Base-by-base conservation (phyloP, 2,329 filamentous ascomycete genomes). In the Dactylellina cionopaga region DNA sequence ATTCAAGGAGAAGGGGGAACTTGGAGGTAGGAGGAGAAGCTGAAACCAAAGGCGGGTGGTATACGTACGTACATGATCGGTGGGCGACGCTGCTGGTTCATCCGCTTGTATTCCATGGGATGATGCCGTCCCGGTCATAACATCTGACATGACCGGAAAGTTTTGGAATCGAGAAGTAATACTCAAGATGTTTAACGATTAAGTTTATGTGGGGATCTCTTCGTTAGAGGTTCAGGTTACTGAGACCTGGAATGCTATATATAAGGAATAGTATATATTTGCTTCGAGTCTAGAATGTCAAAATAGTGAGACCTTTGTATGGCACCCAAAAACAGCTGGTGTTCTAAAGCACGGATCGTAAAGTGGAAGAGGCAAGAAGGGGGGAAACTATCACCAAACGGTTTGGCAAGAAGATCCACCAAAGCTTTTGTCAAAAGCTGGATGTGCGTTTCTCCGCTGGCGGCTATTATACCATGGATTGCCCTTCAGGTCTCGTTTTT, bases 1-100 rank as follows among this genome's bases (percentile, higher is more conserved):
- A 5, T 33, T 1, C 2, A 25, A 27, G 33, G 43, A 56, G 43
- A 29, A 3, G 17, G 15, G 49, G 15, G 1, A n/a, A n/a, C n/a
- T n/a, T 22, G 13, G 17, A 22, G 15, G 17, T 9, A 11, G 17
- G 5, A 49, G 10, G 15, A n/a, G 44, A 3, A 29, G 22, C 11
- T 11, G 9, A 9, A 10, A 27, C 31, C 9, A 35, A 29, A 52
- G 35, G 17, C 10, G n/a, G n/a, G 5, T 27, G 41, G 17, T 22
- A 15, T 72, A 72, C 59, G 29, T 72, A 72, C 68, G 59, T 72
- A 72, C 68, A 72, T 72, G 68, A 58, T 60, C 59, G 52, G 59
- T 72, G 24, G 68, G 44, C 52, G 68, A 64, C 25, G 68, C 51
- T 54, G 68, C n/a, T 60, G 52, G 44, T 15, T 60, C 19, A 19